Percentiles rank a stretch among this genome's conserved stretches.
Evolutionary conservation across 2,329 filamentous ascomycete genomes (phyloP).

Genomic region (Macrophomina tecta): DNA sequence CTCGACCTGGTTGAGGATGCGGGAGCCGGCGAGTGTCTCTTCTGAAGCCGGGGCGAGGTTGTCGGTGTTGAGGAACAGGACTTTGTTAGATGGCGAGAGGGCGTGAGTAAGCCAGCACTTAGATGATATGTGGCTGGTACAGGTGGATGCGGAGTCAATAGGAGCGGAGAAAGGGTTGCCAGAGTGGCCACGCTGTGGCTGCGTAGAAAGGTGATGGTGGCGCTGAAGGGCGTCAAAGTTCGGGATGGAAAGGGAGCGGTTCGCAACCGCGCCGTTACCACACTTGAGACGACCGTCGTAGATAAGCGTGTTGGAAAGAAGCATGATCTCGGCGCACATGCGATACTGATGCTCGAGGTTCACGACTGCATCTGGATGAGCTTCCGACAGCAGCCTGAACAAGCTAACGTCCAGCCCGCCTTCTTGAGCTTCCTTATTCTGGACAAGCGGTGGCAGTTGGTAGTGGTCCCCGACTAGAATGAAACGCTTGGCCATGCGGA

Average conservation of each 20-base stretch:
- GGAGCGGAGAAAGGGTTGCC: constrained; percentile 1
- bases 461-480: constrained; percentile 97
- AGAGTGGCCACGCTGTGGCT: constrained; percentile 5
- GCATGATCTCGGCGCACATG: constrained; percentile 98
- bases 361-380: constrained; percentile 84
- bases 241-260: constrained; percentile 71
- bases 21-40: constrained; percentile 75
- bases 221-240: constrained; percentile 45
- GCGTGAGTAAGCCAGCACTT: constrained; percentile 80
- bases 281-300: constrained; percentile 92
- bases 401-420: constrained; percentile 91
- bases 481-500: constrained; percentile 90
- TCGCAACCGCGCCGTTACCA: constrained; percentile 77
- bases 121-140: constrained; percentile 54
- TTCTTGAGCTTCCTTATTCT: constrained; percentile 83
- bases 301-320: constrained; percentile 88
- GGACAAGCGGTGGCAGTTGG: constrained; percentile 91
- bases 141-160: constrained; percentile 42
- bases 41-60: constrained; percentile 66
- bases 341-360: constrained; percentile 96
- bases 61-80: constrained; percentile 91
- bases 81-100: constrained; percentile 72
- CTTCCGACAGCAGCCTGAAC: constrained; percentile 91
- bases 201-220: constrained; percentile 35
- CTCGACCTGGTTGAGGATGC: constrained; percentile 88